Base-by-base conservation (phyloP, 2,329 filamentous ascomycete genomes). In the Exophiala sp. region DNA sequence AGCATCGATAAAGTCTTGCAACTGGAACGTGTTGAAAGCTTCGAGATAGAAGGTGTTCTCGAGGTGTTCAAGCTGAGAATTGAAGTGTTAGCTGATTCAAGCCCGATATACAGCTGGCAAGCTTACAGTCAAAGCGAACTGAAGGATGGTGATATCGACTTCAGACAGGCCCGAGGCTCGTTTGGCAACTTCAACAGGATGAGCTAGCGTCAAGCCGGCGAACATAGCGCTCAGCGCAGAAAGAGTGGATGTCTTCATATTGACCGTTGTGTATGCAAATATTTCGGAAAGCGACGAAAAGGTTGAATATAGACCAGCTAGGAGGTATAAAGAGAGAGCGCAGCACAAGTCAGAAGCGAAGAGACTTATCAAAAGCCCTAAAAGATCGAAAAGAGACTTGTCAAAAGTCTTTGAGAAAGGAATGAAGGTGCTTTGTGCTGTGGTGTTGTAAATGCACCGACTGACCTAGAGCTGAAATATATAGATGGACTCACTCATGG, bases 11-110 rank as follows among this genome's bases (percentile, higher is more conserved):
- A 91, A 90, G 65, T 88, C 82, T 29, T 77, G 69, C 38, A 80
- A 77, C 21, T 81, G 76, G 72, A 89, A 88, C 69, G 82, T 79
- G 59, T 77, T 76, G 66, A 90, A 87, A 35, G 85, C 86, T 66
- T 87, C 78, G 63, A 81, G 77, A 77, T 91, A 90, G 72, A 89
- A 90, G 51, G 78, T 76, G 20, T 83, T 78, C 73, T 90, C 87
- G 64, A 90, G 84, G 72, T 87, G 84, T 72, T 91, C 87, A 42
- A 89, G 77, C 58, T 60, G 32, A 42, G 21, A 32, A 21, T n/a
- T 24, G 33, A 29, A 11, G n/a, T 14, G 24, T 34, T 55, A 18
- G 20, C 14, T 12, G 32, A 16, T 12, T 21, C 18, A 41, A 14
- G 4, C 14, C 20, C 2, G 7, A 10, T 12, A 18, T 34, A 9